Base-by-base conservation (phyloP, 345 rosid genomes). In the Lagerstroemia speciosa region DNA sequence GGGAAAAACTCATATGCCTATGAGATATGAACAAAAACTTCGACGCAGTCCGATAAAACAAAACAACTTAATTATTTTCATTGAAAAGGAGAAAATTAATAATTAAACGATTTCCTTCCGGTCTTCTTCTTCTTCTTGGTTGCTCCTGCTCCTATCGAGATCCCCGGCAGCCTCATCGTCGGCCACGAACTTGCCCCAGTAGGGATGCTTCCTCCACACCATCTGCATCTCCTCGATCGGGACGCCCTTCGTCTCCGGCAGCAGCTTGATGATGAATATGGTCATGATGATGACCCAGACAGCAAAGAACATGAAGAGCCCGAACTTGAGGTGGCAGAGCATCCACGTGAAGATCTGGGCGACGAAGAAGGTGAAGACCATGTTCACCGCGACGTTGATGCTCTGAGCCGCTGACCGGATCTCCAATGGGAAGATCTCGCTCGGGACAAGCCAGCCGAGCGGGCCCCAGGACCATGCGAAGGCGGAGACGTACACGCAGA, bases 401-500 rank as follows among this genome's bases (percentile, higher is more conserved):
- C 85, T 74, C 67, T 79, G 84, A 55, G 81, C 85, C 0, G 77
- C 83, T 1, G 85, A 82, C 64, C 88, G 66, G 27, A 80, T 76
- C 78, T 84, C 85, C 38, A 84, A 0, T 0, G 78, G 82, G 27
- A 72, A 84, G 52, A 84, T 76, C 80, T 84, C 85, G 41, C 85
- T 82, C 0, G 88, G 84, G 43, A 84, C 79, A 3, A 84, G 68
- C 85, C 85, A 84, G 14, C 85, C 88, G 24, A 82, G 64, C 30
- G 83, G 85, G 10, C 88, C 88, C 88, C 88, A 80, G 1, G 88
- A 84, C 84, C 79, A 78, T 14, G 74, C 82, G 64, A 81, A 84
- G 22, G 78, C 85, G 8, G 81, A 64, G 10, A 78, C 82, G 22
- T 79, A 84, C 2, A 76, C 36, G 26, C 84, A 71, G 72, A 84